A percentile compares a stretch with the other conserved stretches of the same genome.
phyloP scores from a whole-genome alignment of 1,284 basidiomycete species.

The Naganishia cerealis region DNA sequence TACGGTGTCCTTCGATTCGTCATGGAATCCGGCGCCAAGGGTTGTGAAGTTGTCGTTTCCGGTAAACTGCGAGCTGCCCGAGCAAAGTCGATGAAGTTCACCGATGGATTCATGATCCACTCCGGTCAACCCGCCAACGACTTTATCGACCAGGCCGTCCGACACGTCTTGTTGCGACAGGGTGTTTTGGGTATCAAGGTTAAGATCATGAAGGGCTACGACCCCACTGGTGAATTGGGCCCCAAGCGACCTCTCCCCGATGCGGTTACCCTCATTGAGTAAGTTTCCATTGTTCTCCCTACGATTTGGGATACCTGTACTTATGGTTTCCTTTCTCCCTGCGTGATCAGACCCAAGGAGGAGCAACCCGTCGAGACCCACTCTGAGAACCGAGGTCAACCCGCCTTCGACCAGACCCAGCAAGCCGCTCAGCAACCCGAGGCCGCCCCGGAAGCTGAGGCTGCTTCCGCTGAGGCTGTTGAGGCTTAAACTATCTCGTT shows the following conservation, averaged over 20 bases:
- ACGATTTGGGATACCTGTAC: background rate
- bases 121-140: conserved; percentile 97
- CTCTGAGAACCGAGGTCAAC: conserved; percentile 49
- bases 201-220: conserved; percentile 99
- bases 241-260: conserved; percentile 95
- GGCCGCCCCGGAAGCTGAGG: conserved; percentile 40
- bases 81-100: conserved; percentile 99
- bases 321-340: conserved; percentile 32
- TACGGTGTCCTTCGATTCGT: conserved; percentile 99
- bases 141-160: conserved; percentile 96
- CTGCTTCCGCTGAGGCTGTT: conserved; percentile 31
- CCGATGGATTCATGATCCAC: conserved; percentile 99
- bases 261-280: conserved; percentile 83
- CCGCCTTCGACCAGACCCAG: conserved; percentile 36
- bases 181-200: conserved; percentile 99
- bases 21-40: conserved; percentile 99
- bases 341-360: conserved; percentile 56
- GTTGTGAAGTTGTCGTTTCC: conserved; percentile 98
- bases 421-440: conserved; percentile 36
- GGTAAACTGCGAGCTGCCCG: conserved; percentile 99
- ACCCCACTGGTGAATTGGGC: conserved; percentile 83
- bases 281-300: conserved; percentile 27
- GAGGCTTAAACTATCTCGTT: conserved; percentile 27
- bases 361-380: conserved; percentile 58
- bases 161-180: conserved; percentile 97